These are phyloP conservation scores for Diplodia scrobiculata DNA, from an alignment of 2,329 filamentous ascomycete species.

Conservation along the genomic window DNA sequence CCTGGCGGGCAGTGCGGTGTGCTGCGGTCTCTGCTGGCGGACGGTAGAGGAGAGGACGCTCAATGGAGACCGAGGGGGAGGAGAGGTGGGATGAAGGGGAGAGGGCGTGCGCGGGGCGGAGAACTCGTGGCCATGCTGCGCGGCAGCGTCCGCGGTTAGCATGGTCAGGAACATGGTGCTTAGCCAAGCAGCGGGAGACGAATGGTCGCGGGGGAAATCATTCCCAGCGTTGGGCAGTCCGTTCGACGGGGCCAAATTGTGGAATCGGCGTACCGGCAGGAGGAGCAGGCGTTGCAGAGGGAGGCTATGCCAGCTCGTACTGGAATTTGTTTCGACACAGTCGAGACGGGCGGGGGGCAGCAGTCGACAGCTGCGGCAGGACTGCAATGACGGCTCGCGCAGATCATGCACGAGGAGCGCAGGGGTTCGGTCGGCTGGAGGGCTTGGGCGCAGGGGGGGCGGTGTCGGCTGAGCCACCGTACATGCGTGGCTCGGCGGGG, in stretches of 20 bases:
- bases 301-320: constrained; percentile 19
- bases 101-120: constrained; percentile 34
- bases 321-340: constrained; percentile 11
- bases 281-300: neutral
- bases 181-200: constrained; percentile 17
- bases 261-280: constrained; percentile 18
- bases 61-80: constrained; percentile 42
- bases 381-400: constrained; percentile 26
- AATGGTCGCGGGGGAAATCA: constrained; percentile 9
- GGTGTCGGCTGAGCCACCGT: constrained; percentile 24
- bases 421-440: constrained; percentile 17
- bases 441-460: constrained; percentile 21
- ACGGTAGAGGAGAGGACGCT: constrained; percentile 40
- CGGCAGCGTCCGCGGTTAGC: constrained; percentile 43
- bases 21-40: constrained; percentile 34
- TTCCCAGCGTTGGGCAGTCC: constrained; percentile 6
- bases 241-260: constrained; percentile 4
- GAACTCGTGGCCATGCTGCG: constrained; percentile 41
- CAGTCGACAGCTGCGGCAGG: constrained; percentile 24
- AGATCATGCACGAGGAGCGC: constrained; percentile 27
- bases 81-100: constrained; percentile 34
- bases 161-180: constrained; percentile 44
- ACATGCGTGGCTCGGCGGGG: constrained; percentile 21
- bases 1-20: constrained; percentile 30
- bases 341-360: constrained; percentile 21